Evolutionary conservation across 129 eudicot genomes (phyloP).

Genomic region (Logfia minima): DNA sequence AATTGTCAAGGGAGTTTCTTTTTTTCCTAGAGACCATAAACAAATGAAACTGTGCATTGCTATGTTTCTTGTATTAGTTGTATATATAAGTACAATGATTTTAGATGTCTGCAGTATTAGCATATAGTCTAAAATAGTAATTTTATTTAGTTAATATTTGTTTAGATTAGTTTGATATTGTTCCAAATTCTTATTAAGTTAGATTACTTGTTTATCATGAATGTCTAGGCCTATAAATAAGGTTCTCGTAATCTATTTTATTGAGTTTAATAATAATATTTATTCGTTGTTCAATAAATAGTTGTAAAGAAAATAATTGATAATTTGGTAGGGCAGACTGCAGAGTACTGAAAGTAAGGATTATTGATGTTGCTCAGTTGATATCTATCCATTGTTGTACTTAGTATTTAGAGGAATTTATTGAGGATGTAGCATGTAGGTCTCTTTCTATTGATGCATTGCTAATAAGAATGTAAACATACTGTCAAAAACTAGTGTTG

Average conservation of each 20-base stretch:
- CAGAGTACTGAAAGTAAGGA: not conserved
- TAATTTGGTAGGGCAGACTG: not conserved
- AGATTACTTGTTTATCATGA: too few species aligned
- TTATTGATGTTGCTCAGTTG: not conserved
- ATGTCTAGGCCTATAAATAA: too few species aligned
- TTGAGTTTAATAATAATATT: too few species aligned
- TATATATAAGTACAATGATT: not conserved
- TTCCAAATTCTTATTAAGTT: too few species aligned
- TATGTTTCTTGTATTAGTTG: not conserved
- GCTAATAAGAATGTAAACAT: not conserved
- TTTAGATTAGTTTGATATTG: too few species aligned
- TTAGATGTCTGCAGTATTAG: not conserved
- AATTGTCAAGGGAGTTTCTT: not conserved
- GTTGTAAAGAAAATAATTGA: not conserved
- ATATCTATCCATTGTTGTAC: not conserved
- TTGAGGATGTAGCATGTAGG: not conserved
- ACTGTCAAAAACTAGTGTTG: not conserved
- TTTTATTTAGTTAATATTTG: too few species aligned
- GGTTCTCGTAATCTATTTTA: too few species aligned
- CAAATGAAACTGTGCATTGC: not conserved
- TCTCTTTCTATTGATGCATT: not conserved
- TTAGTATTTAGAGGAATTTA: not conserved
- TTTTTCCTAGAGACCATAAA: not conserved
- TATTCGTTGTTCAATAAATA: too few species aligned
- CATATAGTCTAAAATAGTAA: not conserved